Evolutionary conservation across 1,284 basidiomycete species (phyloP), one percentile per base, ranked within the genome.

Genomic region (Puccinia polysora): DNA sequence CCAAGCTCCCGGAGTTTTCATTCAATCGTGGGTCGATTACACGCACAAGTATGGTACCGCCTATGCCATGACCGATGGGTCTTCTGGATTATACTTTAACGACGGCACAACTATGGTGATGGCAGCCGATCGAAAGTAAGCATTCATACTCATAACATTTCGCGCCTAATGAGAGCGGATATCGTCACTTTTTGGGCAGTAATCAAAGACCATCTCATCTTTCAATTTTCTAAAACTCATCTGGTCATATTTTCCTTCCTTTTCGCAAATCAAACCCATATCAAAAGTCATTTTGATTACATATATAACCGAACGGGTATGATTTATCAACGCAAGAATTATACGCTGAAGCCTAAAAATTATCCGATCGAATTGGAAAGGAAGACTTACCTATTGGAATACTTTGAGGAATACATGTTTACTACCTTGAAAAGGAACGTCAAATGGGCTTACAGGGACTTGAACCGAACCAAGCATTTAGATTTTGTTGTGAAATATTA

Each of bases 41-140:
- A 94, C 90, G 80, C 91, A 94, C 80, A 96, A 96, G 82, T 98
- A 97, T 81, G 96, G 95, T 10, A 94, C 97, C 87, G 96, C 94
- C 1, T 97, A 97, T 79, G 91, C 91, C 1, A 83, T 98, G 77
- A 93, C 90, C 34, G 93, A 98, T 78, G 93, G 95, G 2, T 89
- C 90, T 1, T 88, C 97, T 32, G 92, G 92, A 7, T 90, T 97
- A 23, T 88, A 97, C 81, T 97, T 97, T 82, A 96, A 97, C 78
- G 95, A 98, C 80, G 91, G 89, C 76, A 91, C 91, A 7, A 89
- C 86, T 15, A 82, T 96, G 76, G 85, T 94, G 10, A 82, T 97
- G 68, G 85, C 90, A 23, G 87, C 94, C 0, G 87, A 88, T 77
- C 93, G 90, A 80, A 81, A 85, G 89, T 91, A 76, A 76, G 89